Conservation (phyloP, 441 rosid species). For the Gossypium lobatum region DNA sequence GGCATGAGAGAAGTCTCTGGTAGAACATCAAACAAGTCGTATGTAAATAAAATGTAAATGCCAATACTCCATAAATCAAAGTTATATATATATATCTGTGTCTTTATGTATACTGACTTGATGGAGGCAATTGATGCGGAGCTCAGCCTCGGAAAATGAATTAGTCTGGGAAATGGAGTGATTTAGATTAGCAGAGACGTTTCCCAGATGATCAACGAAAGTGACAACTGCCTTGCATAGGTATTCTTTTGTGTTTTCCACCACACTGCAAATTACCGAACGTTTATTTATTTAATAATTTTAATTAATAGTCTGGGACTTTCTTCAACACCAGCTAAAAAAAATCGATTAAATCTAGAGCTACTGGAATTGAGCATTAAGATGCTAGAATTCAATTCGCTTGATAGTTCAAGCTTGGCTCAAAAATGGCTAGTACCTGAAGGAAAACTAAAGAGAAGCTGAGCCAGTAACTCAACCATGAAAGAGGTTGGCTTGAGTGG, state of each 20-base stretch:
- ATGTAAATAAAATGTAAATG: neutral
- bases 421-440: neutral
- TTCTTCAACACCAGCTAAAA: no score
- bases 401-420: no score
- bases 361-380: no score
- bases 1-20: conserved; percentile 45
- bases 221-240: conserved; percentile 53
- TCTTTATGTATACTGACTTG: conserved; percentile 34
- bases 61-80: neutral
- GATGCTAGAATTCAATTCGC: no score
- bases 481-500: neutral
- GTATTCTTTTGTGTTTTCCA: conserved; percentile 62
- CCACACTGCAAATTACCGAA: conserved; percentile 29
- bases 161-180: conserved; percentile 24
- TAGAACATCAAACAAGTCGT: neutral
- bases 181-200: conserved; percentile 48
- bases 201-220: conserved; percentile 64
- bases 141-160: conserved; percentile 40
- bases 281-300: neutral
- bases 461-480: neutral
- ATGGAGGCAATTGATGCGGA: conserved; percentile 42
- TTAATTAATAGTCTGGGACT: no score
- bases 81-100: neutral
- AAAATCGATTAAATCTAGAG: no score
- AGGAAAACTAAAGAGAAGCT: neutral